Evolutionary conservation across 169 alveolate genomes (phyloP).

Genomic region (Babesia caballi): DNA sequence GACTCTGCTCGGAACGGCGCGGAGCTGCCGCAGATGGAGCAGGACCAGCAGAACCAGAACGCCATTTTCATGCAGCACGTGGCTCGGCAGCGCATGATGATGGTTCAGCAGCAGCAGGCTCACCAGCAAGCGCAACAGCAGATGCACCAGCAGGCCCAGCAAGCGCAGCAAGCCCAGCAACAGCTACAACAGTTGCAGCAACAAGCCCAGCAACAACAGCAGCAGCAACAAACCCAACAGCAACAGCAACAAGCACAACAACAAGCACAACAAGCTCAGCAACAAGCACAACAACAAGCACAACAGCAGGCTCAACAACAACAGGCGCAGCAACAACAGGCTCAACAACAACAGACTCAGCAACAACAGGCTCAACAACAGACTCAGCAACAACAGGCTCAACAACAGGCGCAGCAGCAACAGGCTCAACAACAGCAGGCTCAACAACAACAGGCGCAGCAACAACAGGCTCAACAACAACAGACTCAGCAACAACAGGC

Average conservation of each 20-base stretch:
- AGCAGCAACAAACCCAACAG: not conserved
- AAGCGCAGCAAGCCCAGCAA: not conserved
- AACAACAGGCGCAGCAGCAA: not conserved
- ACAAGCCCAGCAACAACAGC: not conserved
- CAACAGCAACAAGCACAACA: not conserved
- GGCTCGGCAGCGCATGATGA: slow-evolving; percentile 50
- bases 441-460: not conserved
- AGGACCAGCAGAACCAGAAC: not conserved
- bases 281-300: not conserved
- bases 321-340: slow-evolving; percentile 23
- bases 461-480: slow-evolving; percentile 4
- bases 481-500: not conserved
- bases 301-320: slow-evolving; percentile 29
- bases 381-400: too few relatives aligned
- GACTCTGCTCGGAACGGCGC: not conserved
- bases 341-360: slow-evolving; percentile 7
- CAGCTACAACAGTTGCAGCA: not conserved
- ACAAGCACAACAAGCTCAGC: slow-evolving; percentile 15
- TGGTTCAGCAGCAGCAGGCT: slow-evolving; percentile 23
- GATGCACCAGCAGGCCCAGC: not conserved
- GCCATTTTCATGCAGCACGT: slow-evolving; percentile 12
- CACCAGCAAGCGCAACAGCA: slow-evolving; percentile 19
- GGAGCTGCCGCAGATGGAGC: not conserved
- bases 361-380: slow-evolving; percentile 2
- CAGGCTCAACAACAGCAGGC: not conserved